Conservation (phyloP, 2,329 filamentous ascomycete genomes). For the Colletotrichum cereale region DNA sequence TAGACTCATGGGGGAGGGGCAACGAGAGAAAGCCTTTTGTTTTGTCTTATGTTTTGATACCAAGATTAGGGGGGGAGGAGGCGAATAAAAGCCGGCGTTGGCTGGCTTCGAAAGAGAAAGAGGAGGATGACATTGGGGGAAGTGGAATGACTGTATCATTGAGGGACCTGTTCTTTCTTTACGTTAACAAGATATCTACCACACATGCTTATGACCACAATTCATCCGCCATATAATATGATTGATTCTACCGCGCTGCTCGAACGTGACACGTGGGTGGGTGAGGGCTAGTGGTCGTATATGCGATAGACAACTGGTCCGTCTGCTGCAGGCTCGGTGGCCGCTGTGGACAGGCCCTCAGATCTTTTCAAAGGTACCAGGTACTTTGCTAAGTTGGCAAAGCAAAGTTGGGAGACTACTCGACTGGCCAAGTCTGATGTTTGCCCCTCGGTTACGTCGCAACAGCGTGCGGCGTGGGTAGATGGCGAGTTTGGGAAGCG, state of each 20-base stretch:
- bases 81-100: conserved; percentile 25
- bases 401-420: too few relatives aligned
- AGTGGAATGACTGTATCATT: conserved; percentile 17
- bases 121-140: neutral
- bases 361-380: too few relatives aligned
- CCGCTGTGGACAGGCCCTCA: neutral
- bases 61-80: conserved; percentile 19
- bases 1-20: conserved; percentile 13
- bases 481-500: too few relatives aligned
- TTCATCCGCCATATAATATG: neutral
- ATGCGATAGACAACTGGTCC: neutral
- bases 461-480: too few relatives aligned
- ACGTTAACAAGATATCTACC: conserved; percentile 5
- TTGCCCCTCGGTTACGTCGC: too few relatives aligned
- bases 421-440: too few relatives aligned
- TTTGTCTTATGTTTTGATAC: conserved; percentile 29
- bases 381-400: too few relatives aligned
- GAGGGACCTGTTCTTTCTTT: conserved; percentile 14
- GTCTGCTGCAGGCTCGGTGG: neutral
- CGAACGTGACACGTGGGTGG: neutral
- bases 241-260: neutral
- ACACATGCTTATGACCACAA: neutral
- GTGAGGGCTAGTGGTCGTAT: neutral
- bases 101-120: conserved; percentile 12
- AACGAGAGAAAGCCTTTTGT: conserved; percentile 10